Conservation (phyloP, 345 rosid genomes). For the Eucalyptus sideroxylon region DNA sequence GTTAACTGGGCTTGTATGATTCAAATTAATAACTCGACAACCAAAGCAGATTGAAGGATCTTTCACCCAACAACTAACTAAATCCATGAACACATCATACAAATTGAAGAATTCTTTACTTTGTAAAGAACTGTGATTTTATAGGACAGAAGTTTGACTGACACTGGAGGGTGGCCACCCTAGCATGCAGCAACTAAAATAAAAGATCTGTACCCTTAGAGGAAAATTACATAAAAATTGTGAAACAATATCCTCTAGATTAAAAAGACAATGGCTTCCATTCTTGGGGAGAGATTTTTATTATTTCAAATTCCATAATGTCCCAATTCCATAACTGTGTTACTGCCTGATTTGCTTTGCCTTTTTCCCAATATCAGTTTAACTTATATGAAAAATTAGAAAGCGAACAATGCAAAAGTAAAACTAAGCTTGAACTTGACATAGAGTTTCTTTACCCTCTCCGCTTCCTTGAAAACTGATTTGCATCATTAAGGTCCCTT, state of each 20-base stretch:
- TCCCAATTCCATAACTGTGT: neutral
- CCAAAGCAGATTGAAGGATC: neutral
- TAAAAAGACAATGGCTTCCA: neutral
- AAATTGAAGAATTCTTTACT: neutral
- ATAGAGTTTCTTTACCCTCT: slow-evolving; percentile 31
- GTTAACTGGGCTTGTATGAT: neutral
- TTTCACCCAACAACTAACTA: neutral
- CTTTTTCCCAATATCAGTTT: neutral
- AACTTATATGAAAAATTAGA: neutral
- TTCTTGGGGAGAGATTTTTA: neutral
- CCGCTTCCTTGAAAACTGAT: slow-evolving; percentile 23
- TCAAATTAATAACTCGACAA: neutral
- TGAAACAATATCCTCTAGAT: neutral
- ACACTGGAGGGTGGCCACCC: neutral
- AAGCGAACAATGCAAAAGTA: neutral
- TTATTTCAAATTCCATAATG: neutral
- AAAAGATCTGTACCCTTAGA: neutral
- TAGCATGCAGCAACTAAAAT: neutral
- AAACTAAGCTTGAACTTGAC: neutral
- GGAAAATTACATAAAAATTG: neutral
- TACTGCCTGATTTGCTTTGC: neutral
- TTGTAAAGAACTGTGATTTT: neutral
- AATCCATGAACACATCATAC: neutral
- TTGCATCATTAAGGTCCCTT: slow-evolving; percentile 11
- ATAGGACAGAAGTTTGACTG: neutral